Base-by-base conservation (phyloP, 805 yeast genomes). In the Wilhelminamyces savonicus region DNA sequence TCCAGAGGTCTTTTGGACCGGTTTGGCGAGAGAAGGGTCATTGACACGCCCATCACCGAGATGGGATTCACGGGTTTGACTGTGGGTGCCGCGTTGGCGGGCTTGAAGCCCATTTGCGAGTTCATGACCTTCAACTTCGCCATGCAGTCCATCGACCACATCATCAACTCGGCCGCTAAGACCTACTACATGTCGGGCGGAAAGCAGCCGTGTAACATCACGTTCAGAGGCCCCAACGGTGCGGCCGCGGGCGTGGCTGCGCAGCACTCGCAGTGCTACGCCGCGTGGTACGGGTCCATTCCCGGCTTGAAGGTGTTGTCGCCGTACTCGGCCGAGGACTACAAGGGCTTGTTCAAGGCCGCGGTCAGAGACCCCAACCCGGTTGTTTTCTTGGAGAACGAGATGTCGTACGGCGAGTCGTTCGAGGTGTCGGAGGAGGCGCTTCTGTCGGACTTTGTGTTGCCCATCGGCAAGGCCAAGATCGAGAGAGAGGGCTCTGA, bases 171-270 rank as follows among this genome's bases (percentile, higher is more conserved):
- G 34, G 97, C 97, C 31, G 99, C 97, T 41, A 92, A 90, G 74
- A 92, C 98, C 29, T 86, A 78, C 65, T 92, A 92, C 72, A 92
- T 92, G 99, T 85, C 96, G 41, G 99, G 99, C 61, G 99, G 99
- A 72, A 83, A 79, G 41, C 96, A 88, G 66, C 90, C 90, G 40
- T 88, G 97, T 73, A 88, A 85, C 66, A 85, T 90, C 55, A 88
- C 95, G 32, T 92, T 92, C 74, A 82, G 99, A 69, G 99, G 99
- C 53, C 97, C 99, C 39, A 92, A 92, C 64, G 99, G 98, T 66
- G 96, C 98, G 28, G 96, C 98, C 47, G 97, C 97, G 28, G 97
- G 97, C 76, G 98, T 92, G 48, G 99, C 77, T 50, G 99, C 99
- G 36, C 99, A 92, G 69, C 99, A 92, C 69, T 92, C 98, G 16